These are phyloP conservation scores for Verticillium klebahnii DNA, from an alignment of 2,329 filamentous ascomycete genomes.

Conservation along the genomic window DNA sequence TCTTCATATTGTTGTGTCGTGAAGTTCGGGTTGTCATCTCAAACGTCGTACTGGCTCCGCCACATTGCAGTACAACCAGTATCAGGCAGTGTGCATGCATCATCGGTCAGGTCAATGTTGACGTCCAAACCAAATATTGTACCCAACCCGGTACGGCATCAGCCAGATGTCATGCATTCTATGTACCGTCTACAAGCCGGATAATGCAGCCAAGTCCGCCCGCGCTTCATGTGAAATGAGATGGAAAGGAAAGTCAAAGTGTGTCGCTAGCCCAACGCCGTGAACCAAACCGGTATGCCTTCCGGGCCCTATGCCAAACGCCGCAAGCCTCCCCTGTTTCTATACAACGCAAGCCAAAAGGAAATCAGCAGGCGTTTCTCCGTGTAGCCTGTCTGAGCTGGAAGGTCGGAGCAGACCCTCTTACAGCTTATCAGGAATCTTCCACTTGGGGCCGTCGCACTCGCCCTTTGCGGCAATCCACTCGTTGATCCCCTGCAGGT, in stretches of 20 bases:
- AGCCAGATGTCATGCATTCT: neutral
- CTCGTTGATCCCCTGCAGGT: constrained; percentile 39
- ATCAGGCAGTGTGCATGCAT: no score
- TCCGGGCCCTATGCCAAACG: neutral
- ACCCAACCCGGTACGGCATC: neutral
- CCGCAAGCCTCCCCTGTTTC: neutral
- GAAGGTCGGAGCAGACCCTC: neutral
- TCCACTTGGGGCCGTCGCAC: constrained; percentile 35
- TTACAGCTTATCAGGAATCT: constrained; percentile 19
- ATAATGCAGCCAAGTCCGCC: neutral
- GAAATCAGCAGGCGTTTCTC: neutral
- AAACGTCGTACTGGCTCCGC: no score
- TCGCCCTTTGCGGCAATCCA: constrained; percentile 41
- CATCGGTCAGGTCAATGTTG: no score
- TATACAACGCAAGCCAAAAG: neutral
- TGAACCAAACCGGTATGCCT: neutral
- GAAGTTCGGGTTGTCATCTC: no score
- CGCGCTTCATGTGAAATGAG: neutral
- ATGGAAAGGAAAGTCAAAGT: neutral
- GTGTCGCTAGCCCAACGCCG: neutral
- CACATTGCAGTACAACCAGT: no score
- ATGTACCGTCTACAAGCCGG: neutral
- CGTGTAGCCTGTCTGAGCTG: neutral
- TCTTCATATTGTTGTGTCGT: no score
- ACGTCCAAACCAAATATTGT: neutral